Percentiles rank a stretch among this genome's conserved stretches.
phyloP scores from a whole-genome alignment of 176 grass and related monocot species.

The Triticum urartu region DNA sequence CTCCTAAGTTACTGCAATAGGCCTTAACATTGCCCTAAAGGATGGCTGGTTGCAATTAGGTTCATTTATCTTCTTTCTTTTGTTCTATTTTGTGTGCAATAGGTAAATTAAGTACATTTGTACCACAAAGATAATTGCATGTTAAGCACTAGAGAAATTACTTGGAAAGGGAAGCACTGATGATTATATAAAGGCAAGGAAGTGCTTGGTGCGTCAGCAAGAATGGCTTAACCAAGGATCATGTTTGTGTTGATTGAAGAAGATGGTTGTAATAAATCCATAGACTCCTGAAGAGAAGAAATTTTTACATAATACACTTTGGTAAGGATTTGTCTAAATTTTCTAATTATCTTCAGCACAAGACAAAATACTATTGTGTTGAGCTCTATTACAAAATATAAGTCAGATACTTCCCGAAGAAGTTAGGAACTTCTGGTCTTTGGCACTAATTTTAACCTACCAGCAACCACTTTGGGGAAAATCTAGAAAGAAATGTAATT shows the following conservation, averaged over 20 bases:
- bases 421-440: background rate
- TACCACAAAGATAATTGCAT: background rate
- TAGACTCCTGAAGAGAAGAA: background rate
- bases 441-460: background rate
- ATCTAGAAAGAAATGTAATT: background rate
- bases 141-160: background rate
- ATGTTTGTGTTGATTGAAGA: background rate
- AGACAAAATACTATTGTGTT: too few species aligned
- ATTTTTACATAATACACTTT: background rate
- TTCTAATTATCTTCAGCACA: too few species aligned
- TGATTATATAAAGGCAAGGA: background rate
- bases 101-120: background rate
- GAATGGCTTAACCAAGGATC: background rate
- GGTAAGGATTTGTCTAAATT: too few species aligned
- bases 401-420: background rate
- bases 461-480: background rate
- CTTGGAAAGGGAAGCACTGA: background rate
- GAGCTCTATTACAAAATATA: background rate
- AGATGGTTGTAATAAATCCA: background rate
- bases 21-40: too few species aligned
- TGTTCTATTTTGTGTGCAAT: too few species aligned
- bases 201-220: background rate
- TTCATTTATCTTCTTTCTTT: too few species aligned
- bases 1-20: background rate
- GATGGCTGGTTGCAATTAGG: too few species aligned